A percentile compares a stretch with the other conserved stretches of the same genome.
Conservation (phyloP, 2,329 filamentous ascomycete species). For the Leptographium wingfieldii region DNA sequence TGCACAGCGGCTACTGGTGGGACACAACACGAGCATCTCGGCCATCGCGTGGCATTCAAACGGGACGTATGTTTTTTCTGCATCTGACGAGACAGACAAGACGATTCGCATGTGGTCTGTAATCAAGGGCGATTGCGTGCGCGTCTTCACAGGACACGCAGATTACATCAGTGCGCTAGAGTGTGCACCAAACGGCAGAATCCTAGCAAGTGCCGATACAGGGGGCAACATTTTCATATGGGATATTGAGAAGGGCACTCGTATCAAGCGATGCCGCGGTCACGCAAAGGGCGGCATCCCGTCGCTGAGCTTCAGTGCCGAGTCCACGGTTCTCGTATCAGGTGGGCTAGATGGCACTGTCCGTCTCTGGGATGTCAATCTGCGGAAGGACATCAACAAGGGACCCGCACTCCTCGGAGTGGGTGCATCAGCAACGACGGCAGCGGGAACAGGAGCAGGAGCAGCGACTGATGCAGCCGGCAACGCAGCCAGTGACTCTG, state of each 20-base stretch:
- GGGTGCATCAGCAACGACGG: neutral
- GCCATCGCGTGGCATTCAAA: conserved; percentile 91
- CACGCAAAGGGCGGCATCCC: conserved; percentile 90
- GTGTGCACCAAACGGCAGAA: conserved; percentile 76
- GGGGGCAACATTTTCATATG: conserved; percentile 86
- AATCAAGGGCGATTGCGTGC: conserved; percentile 73
- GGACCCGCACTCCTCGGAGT: conserved; percentile 18
- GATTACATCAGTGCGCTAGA: conserved; percentile 77
- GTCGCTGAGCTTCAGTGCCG: conserved; percentile 85
- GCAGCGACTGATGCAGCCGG: conserved; percentile 15
- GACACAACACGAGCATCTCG: conserved; percentile 89
- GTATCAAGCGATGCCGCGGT: conserved; percentile 85
- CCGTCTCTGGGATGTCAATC: conserved; percentile 80
- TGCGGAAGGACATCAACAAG: conserved; percentile 52
- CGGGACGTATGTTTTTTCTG: conserved; percentile 84
- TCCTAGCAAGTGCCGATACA: conserved; percentile 81
- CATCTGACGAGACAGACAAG: conserved; percentile 71
- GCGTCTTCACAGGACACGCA: conserved; percentile 83
- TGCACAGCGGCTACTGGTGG: conserved; percentile 75
- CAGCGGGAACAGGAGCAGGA: neutral
- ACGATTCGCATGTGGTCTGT: conserved; percentile 96
- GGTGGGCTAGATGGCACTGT: conserved; percentile 88
- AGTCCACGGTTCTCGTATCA: conserved; percentile 81
- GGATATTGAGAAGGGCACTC: conserved; percentile 77
- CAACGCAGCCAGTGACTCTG: conserved; percentile 22